Evolutionary conservation across 352 stramenopile genomes (phyloP).

Genomic region (Stramenopiles sp.): DNA sequence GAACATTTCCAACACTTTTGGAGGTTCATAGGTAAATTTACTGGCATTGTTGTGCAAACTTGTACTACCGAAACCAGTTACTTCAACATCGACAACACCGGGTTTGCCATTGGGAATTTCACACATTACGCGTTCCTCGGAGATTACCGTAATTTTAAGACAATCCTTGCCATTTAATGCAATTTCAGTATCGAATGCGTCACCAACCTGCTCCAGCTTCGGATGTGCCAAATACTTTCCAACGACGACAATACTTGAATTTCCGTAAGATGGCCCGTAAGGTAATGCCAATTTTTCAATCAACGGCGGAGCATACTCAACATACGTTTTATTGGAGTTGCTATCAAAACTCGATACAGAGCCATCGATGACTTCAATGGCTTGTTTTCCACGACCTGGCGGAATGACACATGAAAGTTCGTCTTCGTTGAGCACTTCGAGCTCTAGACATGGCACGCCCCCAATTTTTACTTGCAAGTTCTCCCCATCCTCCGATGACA

Average conservation of each 20-base stretch:
- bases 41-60: neutral
- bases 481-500: too few relatives aligned
- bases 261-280: neutral
- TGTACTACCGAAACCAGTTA: too few relatives aligned
- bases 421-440: neutral
- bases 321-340: neutral
- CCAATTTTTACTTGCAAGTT: too few relatives aligned
- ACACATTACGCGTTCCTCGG: neutral
- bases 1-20: neutral
- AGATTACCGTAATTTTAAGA: neutral
- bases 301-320: too few relatives aligned
- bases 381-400: neutral
- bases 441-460: neutral
- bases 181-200: neutral
- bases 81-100: neutral
- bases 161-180: too few relatives aligned
- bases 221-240: neutral
- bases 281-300: neutral
- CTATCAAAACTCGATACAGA: neutral
- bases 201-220: neutral
- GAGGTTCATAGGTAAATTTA: neutral
- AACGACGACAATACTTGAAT: neutral
- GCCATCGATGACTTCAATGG: neutral
- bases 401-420: neutral
- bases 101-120: neutral